Conservation (phyloP, 768 basidiomycete genomes). For the Galerina sulciceps region DNA sequence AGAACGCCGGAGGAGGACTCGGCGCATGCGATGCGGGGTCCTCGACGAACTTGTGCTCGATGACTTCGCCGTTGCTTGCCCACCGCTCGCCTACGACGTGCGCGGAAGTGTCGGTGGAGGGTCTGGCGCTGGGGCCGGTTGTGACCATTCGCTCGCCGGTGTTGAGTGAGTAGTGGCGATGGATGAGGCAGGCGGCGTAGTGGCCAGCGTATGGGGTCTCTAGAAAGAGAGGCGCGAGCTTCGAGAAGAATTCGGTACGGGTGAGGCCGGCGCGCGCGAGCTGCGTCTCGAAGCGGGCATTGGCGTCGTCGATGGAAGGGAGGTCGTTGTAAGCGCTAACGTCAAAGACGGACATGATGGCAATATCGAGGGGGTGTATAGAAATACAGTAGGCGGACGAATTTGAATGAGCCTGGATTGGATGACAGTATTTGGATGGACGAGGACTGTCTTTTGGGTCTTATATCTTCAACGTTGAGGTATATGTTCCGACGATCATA, state of each 20-base stretch:
- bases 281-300: background rate
- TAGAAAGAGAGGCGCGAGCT: background rate
- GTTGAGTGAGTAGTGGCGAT: background rate
- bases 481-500: no score
- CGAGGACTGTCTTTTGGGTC: no score
- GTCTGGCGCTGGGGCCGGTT: background rate
- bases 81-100: background rate
- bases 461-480: no score
- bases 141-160: slow-evolving; percentile 1
- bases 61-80: background rate
- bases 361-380: no score
- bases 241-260: background rate
- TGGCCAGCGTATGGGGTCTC: background rate
- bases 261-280: background rate
- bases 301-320: background rate
- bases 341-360: background rate
- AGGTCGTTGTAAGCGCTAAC: background rate
- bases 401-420: no score
- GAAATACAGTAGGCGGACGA: no score
- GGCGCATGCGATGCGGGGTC: background rate
- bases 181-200: background rate
- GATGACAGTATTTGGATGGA: no score
- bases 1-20: background rate
- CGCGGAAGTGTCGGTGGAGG: background rate
- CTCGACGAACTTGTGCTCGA: background rate